Conservation (phyloP, 1,284 basidiomycete species). For the Melampsora larici-populina region DNA sequence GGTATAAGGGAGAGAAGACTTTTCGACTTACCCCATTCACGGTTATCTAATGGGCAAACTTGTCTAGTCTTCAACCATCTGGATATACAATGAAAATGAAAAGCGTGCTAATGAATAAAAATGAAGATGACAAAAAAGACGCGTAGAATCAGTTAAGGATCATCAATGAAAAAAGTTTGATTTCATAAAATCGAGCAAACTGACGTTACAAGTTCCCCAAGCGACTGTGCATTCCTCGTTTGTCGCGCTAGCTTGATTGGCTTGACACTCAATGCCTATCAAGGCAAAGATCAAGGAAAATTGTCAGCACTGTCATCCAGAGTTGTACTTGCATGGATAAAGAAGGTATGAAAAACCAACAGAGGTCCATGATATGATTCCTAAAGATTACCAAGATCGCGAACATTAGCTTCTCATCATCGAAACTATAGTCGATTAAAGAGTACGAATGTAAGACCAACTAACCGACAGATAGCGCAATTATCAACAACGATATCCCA, state of each 20-base stretch:
- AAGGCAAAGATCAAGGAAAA: conserved; percentile 30
- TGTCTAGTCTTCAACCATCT: conserved; percentile 99
- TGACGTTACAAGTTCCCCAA: conserved; percentile 98
- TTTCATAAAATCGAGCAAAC: conserved; percentile 39
- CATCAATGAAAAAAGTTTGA: no score
- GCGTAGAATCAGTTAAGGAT: neutral
- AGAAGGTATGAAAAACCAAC: conserved; percentile 59
- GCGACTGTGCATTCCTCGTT: conserved; percentile 98
- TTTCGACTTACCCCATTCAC: conserved; percentile 54
- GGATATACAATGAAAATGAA: conserved; percentile 99
- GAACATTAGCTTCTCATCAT: conserved; percentile 50
- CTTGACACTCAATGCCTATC: conserved; percentile 97
- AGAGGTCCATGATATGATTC: conserved; percentile 98
- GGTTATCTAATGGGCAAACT: conserved; percentile 96
- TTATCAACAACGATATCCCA: conserved; percentile 44
- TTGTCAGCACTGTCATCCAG: conserved; percentile 30
- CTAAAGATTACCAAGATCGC: conserved; percentile 70
- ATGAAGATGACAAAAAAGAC: conserved; percentile 4
- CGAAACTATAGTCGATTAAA: neutral
- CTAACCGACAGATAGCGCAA: conserved; percentile 42
- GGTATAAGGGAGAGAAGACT: no score
- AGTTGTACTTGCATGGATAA: no score
- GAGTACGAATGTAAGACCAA: neutral
- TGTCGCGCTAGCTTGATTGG: conserved; percentile 93
- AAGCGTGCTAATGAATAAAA: conserved; percentile 71